These are phyloP conservation scores for Cylindrodendrum hubeiense DNA, from an alignment of 2,329 filamentous ascomycete species.

Conservation along the genomic window DNA sequence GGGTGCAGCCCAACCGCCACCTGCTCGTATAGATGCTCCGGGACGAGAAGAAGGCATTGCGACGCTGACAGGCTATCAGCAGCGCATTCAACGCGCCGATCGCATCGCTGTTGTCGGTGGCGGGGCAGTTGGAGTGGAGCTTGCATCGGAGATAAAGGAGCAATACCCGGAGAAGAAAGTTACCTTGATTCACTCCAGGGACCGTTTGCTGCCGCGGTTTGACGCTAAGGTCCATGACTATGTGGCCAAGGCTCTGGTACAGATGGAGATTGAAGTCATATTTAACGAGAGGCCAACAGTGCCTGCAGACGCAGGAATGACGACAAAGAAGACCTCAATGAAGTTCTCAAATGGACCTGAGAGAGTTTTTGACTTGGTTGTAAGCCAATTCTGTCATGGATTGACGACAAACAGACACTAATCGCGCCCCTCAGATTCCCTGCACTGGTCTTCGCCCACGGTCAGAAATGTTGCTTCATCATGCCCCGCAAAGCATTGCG, in stretches of 20 bases:
- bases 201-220: constrained; percentile 25
- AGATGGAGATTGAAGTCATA: constrained; percentile 6
- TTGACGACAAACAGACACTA: too few relatives aligned
- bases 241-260: background rate
- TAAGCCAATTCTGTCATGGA: too few relatives aligned
- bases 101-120: constrained; percentile 26
- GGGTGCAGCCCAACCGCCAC: constrained; percentile 30
- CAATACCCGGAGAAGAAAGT: constrained; percentile 21
- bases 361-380: constrained; percentile 24
- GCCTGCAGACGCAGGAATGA: background rate
- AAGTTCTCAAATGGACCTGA: background rate
- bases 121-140: constrained; percentile 27
- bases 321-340: background rate
- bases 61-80: constrained; percentile 15
- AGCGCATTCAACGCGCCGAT: background rate
- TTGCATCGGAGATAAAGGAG: constrained; percentile 25
- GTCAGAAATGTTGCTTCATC: background rate
- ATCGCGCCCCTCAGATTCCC: constrained; percentile 27
- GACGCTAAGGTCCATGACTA: constrained; percentile 15
- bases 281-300: constrained; percentile 12
- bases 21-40: constrained; percentile 8
- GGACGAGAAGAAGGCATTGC: constrained; percentile 5
- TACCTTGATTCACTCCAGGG: constrained; percentile 26
- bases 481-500: constrained; percentile 14
- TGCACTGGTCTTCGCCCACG: constrained; percentile 31